Evolutionary conservation across 768 basidiomycete genomes (phyloP), one percentile per base, ranked within the genome.

Genomic region (Lyophyllum shimeji): DNA sequence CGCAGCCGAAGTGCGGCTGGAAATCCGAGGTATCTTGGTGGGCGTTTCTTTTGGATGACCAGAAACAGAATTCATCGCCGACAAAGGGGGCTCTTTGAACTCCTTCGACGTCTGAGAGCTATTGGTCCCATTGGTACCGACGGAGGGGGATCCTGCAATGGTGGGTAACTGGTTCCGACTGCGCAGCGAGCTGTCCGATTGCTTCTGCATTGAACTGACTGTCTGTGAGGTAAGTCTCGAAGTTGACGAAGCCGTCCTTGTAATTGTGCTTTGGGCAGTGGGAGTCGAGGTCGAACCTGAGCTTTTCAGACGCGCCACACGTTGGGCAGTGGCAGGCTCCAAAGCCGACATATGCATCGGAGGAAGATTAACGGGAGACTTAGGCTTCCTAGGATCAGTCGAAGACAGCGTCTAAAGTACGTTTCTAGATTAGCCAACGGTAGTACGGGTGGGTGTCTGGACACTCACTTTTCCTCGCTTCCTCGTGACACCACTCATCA

Each of bases 131-230:
- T 76, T 78, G 27, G 83, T 83, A 46, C 86, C 89, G 46, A 93
- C 89, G 12, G 94, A 95, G 3, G 95, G 95, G 2, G 94, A 95
- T 29, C 95, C 95, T 27, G 94, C 93, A 53, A 96, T 96, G 11
- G 95, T 95, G 8, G 93, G 94, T 9, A 96, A 74, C 62, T 87
- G 84, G 65, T 84, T 83, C 57, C 90, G 85, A 50, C 73, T 82
- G 20, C 92, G 87, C 50, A 93, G 80, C 27, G 92, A 93, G 6
- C 84, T 75, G 67, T 94, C 92, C 12, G 92, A 91, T 55, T 88
- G 88, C 67, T 93, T 93, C 68, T 90, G 89, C 85, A 93, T 82
- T 1, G 91, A 92, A 66, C 89, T 93, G 57, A 84, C 82, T 25
- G 93, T 93, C 63, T 93, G 92, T 1, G 89, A 81, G n/a, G 87